phyloP scores from a whole-genome alignment of 1,139 yeast species.

The Sugiyamaella sp. region DNA sequence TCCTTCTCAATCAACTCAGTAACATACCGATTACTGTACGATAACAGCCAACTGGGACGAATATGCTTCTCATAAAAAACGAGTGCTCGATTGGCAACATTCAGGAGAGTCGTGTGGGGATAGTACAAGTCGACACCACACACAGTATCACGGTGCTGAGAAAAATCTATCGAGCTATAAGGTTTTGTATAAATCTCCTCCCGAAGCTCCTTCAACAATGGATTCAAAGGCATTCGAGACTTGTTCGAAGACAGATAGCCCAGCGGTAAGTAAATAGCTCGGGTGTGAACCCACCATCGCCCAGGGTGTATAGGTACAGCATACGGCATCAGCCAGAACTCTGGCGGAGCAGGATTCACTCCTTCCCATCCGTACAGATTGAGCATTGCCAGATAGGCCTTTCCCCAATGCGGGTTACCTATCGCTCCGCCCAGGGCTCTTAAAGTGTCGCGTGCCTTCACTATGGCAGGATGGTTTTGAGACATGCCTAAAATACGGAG shows the following conservation, averaged over 20 bases:
- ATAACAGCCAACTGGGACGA: slow-evolving; percentile 74
- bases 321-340: slow-evolving; percentile 87
- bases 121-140: slow-evolving; percentile 93
- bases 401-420: slow-evolving; percentile 97
- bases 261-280: slow-evolving; percentile 87
- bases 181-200: slow-evolving; percentile 73
- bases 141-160: slow-evolving; percentile 73
- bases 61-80: slow-evolving; percentile 65
- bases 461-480: slow-evolving; percentile 73
- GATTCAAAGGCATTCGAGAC: slow-evolving; percentile 62
- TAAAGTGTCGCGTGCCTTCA: slow-evolving; percentile 75
- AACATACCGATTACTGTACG: slow-evolving; percentile 55
- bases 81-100: slow-evolving; percentile 63
- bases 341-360: slow-evolving; percentile 98
- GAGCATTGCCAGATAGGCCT: slow-evolving; percentile 80
- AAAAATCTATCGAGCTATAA: slow-evolving; percentile 68
- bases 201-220: slow-evolving; percentile 65
- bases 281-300: slow-evolving; percentile 98
- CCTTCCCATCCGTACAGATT: slow-evolving; percentile 94
- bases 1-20: slow-evolving; percentile 75
- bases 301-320: slow-evolving; percentile 86
- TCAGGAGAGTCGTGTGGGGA: slow-evolving; percentile 76
- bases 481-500: slow-evolving; percentile 77
- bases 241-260: slow-evolving; percentile 73
- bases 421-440: slow-evolving; percentile 83